Evolutionary conservation across 257 asterid genomes (phyloP).

Genomic region (Ilex aquifolium): DNA sequence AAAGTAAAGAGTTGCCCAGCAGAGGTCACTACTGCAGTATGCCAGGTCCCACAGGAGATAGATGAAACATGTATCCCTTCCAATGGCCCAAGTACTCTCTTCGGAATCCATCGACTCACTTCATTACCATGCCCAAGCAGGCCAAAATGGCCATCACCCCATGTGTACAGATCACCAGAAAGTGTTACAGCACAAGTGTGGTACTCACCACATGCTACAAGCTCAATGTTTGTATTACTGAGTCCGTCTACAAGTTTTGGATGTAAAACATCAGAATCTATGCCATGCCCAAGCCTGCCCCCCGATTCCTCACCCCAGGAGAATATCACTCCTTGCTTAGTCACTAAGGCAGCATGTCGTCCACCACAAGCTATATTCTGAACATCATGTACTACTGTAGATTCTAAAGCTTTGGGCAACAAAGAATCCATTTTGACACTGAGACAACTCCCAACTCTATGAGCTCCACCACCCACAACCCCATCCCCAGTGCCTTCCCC

Average conservation of each 20-base stretch:
- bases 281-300: constrained; percentile 1
- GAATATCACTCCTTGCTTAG: background rate
- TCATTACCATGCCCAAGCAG: background rate
- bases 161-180: background rate
- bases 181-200: background rate
- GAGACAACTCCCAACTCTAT: background rate
- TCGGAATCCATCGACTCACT: background rate
- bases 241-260: background rate
- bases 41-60: background rate
- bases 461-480: background rate
- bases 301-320: background rate
- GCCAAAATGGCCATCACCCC: constrained; percentile 1
- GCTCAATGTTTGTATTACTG: background rate
- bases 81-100: background rate
- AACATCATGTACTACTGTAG: background rate
- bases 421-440: background rate
- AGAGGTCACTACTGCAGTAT: background rate
- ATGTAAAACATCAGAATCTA: background rate
- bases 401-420: background rate
- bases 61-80: background rate
- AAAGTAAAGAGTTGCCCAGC: background rate
- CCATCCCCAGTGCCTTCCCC: background rate
- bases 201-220: background rate
- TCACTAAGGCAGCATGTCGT: background rate
- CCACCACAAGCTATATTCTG: background rate